phyloP scores from a whole-genome alignment of 192 early-diverging fungal genomes.

The Coemansia sp. region DNA sequence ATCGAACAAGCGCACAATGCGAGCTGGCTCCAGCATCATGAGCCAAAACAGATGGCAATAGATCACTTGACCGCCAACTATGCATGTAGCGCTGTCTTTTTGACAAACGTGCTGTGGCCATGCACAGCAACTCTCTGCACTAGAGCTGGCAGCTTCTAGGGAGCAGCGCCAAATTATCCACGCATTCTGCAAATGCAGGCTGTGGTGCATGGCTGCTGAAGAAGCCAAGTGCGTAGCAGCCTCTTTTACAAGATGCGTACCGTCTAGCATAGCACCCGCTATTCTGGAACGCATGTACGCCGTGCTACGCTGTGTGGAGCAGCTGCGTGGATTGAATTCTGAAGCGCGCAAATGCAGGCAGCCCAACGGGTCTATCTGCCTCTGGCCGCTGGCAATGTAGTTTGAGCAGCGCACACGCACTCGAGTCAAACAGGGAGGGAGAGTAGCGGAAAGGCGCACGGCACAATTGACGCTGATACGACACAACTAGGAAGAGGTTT shows the following conservation, averaged over 20 bases:
- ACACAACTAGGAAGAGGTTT: conserved; percentile 7
- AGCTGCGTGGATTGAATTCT: conserved; percentile 4
- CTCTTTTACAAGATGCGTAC: neutral
- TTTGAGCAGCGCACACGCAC: neutral
- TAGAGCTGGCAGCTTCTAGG: neutral
- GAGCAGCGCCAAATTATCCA: conserved; percentile 12
- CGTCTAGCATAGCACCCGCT: neutral
- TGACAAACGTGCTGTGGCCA: conserved; percentile 6
- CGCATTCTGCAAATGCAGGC: conserved; percentile 12
- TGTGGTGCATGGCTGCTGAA: conserved; percentile 1
- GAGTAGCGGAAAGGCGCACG: conserved; percentile 1
- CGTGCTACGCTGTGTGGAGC: conserved; percentile 5
- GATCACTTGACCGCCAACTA: conserved; percentile 2
- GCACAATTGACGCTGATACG: conserved; percentile 13
- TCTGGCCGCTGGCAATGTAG: neutral
- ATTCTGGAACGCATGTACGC: conserved; percentile 8
- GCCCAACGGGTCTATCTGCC: neutral
- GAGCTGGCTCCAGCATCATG: neutral
- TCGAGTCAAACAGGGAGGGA: conserved; percentile 2
- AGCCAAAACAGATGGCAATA: neutral
- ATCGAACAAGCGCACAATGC: neutral
- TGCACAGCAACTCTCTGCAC: conserved; percentile 6
- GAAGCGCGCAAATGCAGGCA: neutral
- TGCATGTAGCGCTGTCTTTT: neutral
- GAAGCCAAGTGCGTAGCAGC: neutral